These are phyloP conservation scores for Plasmodium yoelii DNA, from an alignment of 169 alveolate species.

Conservation along the genomic window DNA sequence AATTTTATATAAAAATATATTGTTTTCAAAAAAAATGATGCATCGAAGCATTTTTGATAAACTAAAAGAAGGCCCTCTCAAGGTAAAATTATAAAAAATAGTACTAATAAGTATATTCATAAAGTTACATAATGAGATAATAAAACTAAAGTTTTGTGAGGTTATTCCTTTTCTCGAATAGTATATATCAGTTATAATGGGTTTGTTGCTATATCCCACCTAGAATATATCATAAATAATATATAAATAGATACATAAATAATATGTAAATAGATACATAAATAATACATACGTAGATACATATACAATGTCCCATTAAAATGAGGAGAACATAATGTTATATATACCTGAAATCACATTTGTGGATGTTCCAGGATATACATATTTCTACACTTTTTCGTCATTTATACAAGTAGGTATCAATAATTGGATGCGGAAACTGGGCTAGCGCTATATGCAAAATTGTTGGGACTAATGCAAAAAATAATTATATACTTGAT, in stretches of 20 bases:
- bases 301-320: too few species aligned
- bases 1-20: neutral
- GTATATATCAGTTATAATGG: too few species aligned
- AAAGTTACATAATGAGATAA: neutral
- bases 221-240: too few species aligned
- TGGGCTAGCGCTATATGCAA: slow-evolving; percentile 92
- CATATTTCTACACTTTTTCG: neutral
- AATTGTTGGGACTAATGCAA: slow-evolving; percentile 85
- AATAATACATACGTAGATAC: too few species aligned
- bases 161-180: too few species aligned
- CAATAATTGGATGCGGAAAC: slow-evolving; percentile 90
- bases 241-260: too few species aligned
- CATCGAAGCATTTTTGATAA: slow-evolving; percentile 52
- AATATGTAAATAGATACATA: too few species aligned
- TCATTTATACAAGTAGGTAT: slow-evolving; percentile 76
- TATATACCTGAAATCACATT: neutral
- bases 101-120: neutral
- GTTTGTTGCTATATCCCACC: too few species aligned
- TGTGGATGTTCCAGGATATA: neutral
- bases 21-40: slow-evolving; percentile 2
- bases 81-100: slow-evolving; percentile 28
- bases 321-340: too few species aligned
- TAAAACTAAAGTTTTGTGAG: too few species aligned
- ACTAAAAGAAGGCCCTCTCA: slow-evolving; percentile 67
- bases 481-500: slow-evolving; percentile 62